Percentiles rank a stretch among this genome's conserved stretches.
Conservation (phyloP, 2,329 filamentous ascomycete genomes). For the Diaporthe batatas region DNA sequence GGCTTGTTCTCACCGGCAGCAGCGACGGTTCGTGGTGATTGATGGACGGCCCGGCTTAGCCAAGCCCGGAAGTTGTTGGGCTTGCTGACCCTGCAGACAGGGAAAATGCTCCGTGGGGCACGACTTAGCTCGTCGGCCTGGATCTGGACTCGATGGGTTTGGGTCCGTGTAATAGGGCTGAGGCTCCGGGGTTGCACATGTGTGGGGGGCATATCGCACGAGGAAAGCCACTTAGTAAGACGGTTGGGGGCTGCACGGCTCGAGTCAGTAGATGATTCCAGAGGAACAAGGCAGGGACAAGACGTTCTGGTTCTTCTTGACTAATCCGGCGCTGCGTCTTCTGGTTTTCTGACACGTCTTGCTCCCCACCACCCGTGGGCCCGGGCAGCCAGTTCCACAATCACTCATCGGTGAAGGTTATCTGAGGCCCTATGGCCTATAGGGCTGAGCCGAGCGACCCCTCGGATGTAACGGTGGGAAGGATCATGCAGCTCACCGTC, state of each 20-base stretch:
- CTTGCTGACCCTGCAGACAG: conserved; percentile 31
- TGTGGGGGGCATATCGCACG: conserved; percentile 14
- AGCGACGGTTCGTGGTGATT: conserved; percentile 9
- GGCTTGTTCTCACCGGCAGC: neutral
- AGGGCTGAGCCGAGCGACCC: conserved; percentile 34
- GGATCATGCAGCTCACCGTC: neutral
- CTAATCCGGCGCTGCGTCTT: neutral
- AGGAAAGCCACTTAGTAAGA: conserved; percentile 20
- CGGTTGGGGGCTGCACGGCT: neutral
- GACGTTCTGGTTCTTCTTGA: conserved; percentile 19
- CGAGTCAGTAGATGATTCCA: conserved; percentile 21
- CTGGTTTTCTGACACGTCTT: conserved; percentile 1
- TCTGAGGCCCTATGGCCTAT: conserved; percentile 11
- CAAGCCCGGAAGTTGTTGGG: conserved; percentile 12
- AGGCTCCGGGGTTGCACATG: neutral
- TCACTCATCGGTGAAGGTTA: conserved; percentile 26
- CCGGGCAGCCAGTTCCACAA: neutral
- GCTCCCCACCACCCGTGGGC: neutral
- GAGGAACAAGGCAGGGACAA: neutral
- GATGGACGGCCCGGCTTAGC: conserved; percentile 19
- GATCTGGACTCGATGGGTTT: neutral
- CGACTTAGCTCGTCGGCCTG: conserved; percentile 3
- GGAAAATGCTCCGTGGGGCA: neutral
- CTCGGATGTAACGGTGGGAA: conserved; percentile 29
- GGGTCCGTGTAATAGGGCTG: conserved; percentile 12